Evolutionary conservation across 306 rosid genomes (phyloP), one percentile per base, ranked within the genome.

Genomic region (Geum urbanum): DNA sequence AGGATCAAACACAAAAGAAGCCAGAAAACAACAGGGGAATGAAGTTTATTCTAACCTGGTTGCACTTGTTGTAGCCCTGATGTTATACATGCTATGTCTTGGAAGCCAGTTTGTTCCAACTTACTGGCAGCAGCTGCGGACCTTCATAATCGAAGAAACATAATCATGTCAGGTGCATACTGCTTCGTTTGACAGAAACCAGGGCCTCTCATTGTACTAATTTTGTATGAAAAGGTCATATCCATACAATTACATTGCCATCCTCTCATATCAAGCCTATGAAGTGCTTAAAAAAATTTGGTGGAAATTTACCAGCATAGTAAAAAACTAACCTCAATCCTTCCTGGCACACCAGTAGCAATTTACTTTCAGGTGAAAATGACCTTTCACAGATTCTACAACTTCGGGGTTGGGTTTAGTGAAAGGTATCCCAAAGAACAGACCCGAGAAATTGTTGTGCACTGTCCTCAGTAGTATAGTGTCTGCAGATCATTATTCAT

Each of bases 361-460:
- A 75, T 83, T 88, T 90, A 69, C 77, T 87, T 70, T 77, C 86
- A 8, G 96, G 91, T 0, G 85, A 19, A 80, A 94, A 70, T 87
- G 82, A 76, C 71, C 78, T 73, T 84, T 85, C n/a, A 94, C 86
- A 67, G 95, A 82, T 84, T 83, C 84, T 71, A 88, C 77, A 72
- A 94, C 90, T 9, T 84, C 92, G 66, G 97, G 86, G 74, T 90
- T 94, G 46, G 79, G 90, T 81, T 88, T 90, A 8, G 98, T 94
- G 72, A 90, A 94, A 56, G 88, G 82, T 79, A 90, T 60, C 63
- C 98, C 98, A 60, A 72, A 94, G 86, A 94, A 88, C 70, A 94
- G 79, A 61, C 98, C 98, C 5, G 97, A 74, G 78, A 94, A 94
- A 50, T 94, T 94, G 83, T 94, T 94, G 80, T 94, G 98, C 71